phyloP scores from a whole-genome alignment of 805 yeast species.

The Ogataea populi-albae region DNA sequence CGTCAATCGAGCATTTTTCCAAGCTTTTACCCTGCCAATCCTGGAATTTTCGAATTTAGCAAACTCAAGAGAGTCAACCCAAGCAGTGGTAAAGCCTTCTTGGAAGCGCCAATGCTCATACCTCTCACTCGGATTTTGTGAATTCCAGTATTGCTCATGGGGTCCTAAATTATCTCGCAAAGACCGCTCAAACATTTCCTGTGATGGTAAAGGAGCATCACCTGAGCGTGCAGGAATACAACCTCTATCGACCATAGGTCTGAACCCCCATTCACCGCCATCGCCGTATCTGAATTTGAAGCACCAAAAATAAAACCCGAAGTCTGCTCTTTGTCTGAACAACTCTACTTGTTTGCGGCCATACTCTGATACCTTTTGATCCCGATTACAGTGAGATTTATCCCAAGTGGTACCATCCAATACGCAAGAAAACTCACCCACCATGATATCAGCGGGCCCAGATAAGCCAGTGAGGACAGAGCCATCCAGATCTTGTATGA shows the following conservation, averaged over 20 bases:
- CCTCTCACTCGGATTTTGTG: slow-evolving; percentile 50
- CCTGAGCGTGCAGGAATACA: slow-evolving; percentile 41
- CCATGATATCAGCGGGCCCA: slow-evolving; percentile 55
- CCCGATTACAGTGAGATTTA: slow-evolving; percentile 43
- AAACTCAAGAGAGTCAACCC: slow-evolving; percentile 71
- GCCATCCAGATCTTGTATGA: slow-evolving; percentile 52
- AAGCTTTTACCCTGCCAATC: slow-evolving; percentile 70
- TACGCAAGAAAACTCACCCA: slow-evolving; percentile 92
- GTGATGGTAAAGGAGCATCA: slow-evolving; percentile 34
- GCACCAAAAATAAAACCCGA: slow-evolving; percentile 90
- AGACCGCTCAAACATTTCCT: slow-evolving; percentile 39
- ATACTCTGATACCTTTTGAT: slow-evolving; percentile 53
- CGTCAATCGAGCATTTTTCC: slow-evolving; percentile 58
- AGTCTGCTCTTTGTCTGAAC: slow-evolving; percentile 51
- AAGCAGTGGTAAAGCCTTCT: slow-evolving; percentile 75
- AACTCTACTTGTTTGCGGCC: slow-evolving; percentile 55
- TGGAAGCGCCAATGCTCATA: slow-evolving; percentile 80
- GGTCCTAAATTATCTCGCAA: slow-evolving; percentile 36
- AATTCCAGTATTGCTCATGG: slow-evolving; percentile 71
- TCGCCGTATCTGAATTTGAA: slow-evolving; percentile 81
- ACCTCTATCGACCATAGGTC: slow-evolving; percentile 67
- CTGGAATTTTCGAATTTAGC: slow-evolving; percentile 64
- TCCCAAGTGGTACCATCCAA: slow-evolving; percentile 76
- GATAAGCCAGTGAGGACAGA: slow-evolving; percentile 50
- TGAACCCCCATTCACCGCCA: slow-evolving; percentile 97